Evolutionary conservation across 2,329 filamentous ascomycete species (phyloP).

Genomic region (Aspergillus fischeri): DNA sequence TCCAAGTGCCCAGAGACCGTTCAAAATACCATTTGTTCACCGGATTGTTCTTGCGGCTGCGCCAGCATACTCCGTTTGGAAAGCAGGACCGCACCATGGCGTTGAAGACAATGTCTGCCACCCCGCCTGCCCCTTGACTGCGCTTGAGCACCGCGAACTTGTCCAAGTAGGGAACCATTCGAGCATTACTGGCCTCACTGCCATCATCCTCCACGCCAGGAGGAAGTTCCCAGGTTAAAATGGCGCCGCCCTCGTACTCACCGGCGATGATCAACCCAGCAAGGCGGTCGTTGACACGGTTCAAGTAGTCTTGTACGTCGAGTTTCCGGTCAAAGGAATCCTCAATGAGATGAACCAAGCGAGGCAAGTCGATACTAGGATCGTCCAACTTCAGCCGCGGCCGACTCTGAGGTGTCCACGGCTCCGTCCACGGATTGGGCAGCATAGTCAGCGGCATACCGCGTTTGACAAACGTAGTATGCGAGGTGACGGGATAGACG

Average conservation of each 20-base stretch:
- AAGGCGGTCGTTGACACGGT: constrained; percentile 72
- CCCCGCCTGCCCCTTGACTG: constrained; percentile 83
- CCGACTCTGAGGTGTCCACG: constrained; percentile 65
- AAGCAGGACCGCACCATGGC: constrained; percentile 90
- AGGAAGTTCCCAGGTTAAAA: constrained; percentile 89
- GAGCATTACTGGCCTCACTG: constrained; percentile 49
- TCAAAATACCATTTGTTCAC: constrained; percentile 99
- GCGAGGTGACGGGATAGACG: constrained; percentile 39
- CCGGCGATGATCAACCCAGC: constrained; percentile 93
- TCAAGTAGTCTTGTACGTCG: constrained; percentile 76
- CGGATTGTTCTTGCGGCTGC: constrained; percentile 82
- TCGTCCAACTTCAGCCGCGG: constrained; percentile 70
- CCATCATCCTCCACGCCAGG: constrained; percentile 54
- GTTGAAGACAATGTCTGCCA: constrained; percentile 94
- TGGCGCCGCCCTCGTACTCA: constrained; percentile 91
- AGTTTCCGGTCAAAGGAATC: constrained; percentile 86
- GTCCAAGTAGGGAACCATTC: constrained; percentile 87
- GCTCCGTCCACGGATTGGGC: constrained; percentile 61
- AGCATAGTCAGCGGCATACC: constrained; percentile 86
- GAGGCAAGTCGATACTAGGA: constrained; percentile 73
- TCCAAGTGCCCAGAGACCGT: constrained; percentile 75
- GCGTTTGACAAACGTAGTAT: constrained; percentile 81
- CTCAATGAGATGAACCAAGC: constrained; percentile 82
- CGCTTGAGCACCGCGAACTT: constrained; percentile 92
- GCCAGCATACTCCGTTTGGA: constrained; percentile 85